phyloP scores from a whole-genome alignment of 1,284 basidiomycete genomes.

The Melampsora occidentalis region DNA sequence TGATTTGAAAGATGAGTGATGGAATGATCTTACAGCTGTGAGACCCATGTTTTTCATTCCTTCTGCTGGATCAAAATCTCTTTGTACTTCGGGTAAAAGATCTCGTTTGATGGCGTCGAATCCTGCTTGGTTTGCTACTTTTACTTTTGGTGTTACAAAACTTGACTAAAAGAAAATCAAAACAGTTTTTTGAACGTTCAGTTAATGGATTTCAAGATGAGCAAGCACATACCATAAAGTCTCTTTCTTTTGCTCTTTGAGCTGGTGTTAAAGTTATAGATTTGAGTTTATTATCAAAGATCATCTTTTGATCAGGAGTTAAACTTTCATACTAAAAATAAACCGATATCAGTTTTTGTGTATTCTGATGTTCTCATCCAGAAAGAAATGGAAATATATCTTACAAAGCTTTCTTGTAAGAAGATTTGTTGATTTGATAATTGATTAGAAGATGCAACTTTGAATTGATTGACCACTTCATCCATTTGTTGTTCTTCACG shows the following conservation, averaged over 20 bases:
- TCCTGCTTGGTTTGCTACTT: slow-evolving; percentile 32
- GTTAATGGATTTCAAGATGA: neutral
- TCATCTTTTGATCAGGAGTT: slow-evolving; percentile 31
- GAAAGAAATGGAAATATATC: neutral
- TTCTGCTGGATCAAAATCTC: slow-evolving; percentile 19
- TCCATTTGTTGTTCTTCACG: neutral
- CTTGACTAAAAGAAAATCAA: neutral
- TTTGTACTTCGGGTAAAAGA: slow-evolving; percentile 29
- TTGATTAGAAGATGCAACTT: neutral
- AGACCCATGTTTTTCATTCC: slow-evolving; percentile 33
- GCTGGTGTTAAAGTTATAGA: slow-evolving; percentile 8
- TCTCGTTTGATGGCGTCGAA: slow-evolving; percentile 28
- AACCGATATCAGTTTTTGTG: neutral
- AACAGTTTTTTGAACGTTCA: no score
- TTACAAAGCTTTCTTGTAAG: neutral
- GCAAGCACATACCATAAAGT: slow-evolving; percentile 14
- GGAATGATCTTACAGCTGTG: neutral
- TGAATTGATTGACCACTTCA: neutral
- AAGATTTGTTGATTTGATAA: neutral
- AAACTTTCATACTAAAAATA: slow-evolving; percentile 25
- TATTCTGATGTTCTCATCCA: no score
- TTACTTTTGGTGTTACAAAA: slow-evolving; percentile 18
- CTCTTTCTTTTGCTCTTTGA: slow-evolving; percentile 10
- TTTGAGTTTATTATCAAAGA: slow-evolving; percentile 31
- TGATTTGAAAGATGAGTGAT: no score